These are phyloP conservation scores for Ustulina deusta DNA, from an alignment of 2,329 filamentous ascomycete species.

Conservation along the genomic window DNA sequence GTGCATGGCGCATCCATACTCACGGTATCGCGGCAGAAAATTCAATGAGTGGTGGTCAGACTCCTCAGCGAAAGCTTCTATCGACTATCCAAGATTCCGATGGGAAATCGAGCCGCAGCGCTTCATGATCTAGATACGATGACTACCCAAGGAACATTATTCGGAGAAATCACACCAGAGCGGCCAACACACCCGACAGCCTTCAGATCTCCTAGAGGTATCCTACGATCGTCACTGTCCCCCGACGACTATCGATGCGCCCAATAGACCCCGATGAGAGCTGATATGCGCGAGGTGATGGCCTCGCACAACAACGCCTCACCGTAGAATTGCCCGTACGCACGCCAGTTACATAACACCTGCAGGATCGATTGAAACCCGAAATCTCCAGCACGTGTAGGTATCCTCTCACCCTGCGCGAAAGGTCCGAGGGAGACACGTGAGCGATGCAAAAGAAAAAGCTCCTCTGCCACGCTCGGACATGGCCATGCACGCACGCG, in stretches of 20 bases:
- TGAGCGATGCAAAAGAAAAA: background rate
- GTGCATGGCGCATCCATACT: background rate
- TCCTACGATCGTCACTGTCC: background rate
- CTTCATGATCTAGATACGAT: background rate
- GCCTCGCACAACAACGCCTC: background rate
- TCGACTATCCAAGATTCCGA: no score
- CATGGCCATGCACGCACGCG: background rate
- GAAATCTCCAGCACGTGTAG: background rate
- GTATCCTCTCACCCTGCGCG: background rate
- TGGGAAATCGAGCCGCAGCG: background rate
- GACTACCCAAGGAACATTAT: background rate
- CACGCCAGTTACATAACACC: background rate
- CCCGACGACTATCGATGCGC: background rate
- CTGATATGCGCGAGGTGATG: background rate
- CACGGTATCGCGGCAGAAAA: background rate
- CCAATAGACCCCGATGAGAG: background rate
- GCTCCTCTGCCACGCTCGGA: slow-evolving; percentile 3
- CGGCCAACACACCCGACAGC: background rate
- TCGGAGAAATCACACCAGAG: background rate
- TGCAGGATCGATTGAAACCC: background rate
- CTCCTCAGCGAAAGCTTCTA: background rate
- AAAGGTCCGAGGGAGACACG: background rate
- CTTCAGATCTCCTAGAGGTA: background rate
- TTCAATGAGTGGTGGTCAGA: background rate
- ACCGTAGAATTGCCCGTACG: background rate